Conservation (phyloP, 2,329 filamentous ascomycete genomes). For the Monosporascus sp. region DNA sequence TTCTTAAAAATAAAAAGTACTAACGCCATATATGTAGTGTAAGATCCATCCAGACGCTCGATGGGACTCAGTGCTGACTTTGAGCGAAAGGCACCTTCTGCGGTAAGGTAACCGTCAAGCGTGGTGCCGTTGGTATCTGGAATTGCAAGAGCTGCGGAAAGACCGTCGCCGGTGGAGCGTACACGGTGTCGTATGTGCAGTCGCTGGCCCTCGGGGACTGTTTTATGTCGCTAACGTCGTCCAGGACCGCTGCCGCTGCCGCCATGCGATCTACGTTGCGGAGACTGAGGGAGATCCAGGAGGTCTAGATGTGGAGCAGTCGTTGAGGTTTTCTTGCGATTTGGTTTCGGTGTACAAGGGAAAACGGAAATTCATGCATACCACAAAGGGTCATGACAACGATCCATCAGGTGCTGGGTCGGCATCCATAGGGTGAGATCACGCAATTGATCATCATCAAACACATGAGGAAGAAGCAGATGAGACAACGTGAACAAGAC, state of each 20-base stretch:
- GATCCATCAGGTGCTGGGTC: slow-evolving; percentile 17
- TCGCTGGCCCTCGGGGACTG: too few species aligned
- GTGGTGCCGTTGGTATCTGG: slow-evolving; percentile 92
- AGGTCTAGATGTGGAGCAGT: slow-evolving; percentile 62
- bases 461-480: slow-evolving; percentile 17
- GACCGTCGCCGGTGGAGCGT: slow-evolving; percentile 89
- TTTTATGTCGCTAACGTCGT: slow-evolving; percentile 3
- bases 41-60: not conserved
- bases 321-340: slow-evolving; percentile 20
- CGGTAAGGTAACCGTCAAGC: slow-evolving; percentile 92
- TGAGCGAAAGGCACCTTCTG: slow-evolving; percentile 83
- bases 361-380: slow-evolving; percentile 23
- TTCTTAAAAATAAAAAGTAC: not conserved
- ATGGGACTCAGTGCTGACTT: not conserved
- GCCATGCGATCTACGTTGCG: slow-evolving; percentile 95
- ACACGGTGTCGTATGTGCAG: slow-evolving; percentile 88
- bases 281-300: slow-evolving; percentile 94
- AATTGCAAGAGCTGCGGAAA: slow-evolving; percentile 94
- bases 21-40: not conserved
- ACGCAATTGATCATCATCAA: slow-evolving; percentile 17
- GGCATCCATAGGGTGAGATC: slow-evolving; percentile 13
- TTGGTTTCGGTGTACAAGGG: slow-evolving; percentile 25
- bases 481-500: not conserved
- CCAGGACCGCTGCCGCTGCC: slow-evolving; percentile 83
- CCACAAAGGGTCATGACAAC: slow-evolving; percentile 20